A percentile compares a stretch with the other conserved stretches of the same genome.
Conservation (phyloP, 2,329 filamentous ascomycete genomes). For the Xylaria multiplex region DNA sequence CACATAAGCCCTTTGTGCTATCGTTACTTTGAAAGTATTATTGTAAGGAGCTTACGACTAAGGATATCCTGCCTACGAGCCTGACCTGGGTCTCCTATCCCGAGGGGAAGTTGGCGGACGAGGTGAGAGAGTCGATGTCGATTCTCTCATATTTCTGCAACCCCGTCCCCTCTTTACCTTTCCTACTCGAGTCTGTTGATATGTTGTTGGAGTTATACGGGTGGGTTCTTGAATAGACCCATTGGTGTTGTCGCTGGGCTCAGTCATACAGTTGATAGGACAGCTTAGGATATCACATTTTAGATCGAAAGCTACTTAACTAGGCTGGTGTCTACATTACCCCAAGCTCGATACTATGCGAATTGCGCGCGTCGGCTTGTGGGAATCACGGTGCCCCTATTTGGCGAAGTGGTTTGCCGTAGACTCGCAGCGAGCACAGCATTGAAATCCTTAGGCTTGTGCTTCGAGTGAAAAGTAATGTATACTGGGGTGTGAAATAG, state of each 20-base stretch:
- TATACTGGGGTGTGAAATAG: not conserved
- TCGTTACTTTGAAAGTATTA: no score
- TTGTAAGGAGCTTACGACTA: constrained; percentile 50
- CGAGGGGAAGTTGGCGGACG: no score
- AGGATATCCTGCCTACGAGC: constrained; percentile 91
- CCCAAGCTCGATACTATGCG: constrained; percentile 19
- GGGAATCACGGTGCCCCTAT: not conserved
- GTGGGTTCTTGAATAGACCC: constrained; percentile 15
- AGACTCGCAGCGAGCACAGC: not conserved
- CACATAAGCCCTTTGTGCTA: no score
- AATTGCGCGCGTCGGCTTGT: not conserved
- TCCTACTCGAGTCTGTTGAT: no score
- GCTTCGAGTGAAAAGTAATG: not conserved
- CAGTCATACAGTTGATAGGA: constrained; percentile 27
- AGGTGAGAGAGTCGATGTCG: no score
- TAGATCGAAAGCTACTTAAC: constrained; percentile 11
- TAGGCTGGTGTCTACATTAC: constrained; percentile 18
- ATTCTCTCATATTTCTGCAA: no score
- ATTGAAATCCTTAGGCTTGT: not conserved
- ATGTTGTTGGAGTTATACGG: not conserved
- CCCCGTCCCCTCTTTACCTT: no score
- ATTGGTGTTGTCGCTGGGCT: constrained; percentile 31
- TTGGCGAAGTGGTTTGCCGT: not conserved
- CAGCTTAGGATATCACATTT: constrained; percentile 31
- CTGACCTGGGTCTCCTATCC: not conserved